phyloP scores from a whole-genome alignment of 140 eudicot genomes.

The Flaveria floridana region DNA sequence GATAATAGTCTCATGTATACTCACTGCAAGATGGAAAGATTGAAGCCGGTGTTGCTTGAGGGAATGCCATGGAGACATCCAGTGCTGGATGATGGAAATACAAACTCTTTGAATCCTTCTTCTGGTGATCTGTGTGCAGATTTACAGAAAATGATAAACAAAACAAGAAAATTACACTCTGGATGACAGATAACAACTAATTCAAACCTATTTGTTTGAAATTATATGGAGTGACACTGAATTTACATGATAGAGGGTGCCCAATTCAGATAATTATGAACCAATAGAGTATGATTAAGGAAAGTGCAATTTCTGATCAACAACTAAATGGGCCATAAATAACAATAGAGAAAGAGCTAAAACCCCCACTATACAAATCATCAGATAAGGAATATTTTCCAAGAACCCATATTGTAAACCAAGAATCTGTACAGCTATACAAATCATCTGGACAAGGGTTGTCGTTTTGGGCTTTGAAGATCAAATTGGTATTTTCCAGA shows the following conservation, averaged over 20 bases:
- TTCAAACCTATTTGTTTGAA: slow-evolving; percentile 5
- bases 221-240: not conserved
- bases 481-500: not conserved
- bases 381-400: not conserved
- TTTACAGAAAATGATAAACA: slow-evolving; percentile 13
- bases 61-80: slow-evolving; percentile 80
- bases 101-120: slow-evolving; percentile 49
- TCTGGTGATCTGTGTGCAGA: slow-evolving; percentile 46
- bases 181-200: not conserved
- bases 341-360: not conserved
- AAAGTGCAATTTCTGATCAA: not conserved
- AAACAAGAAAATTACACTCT: not conserved
- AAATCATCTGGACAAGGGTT: not conserved
- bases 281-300: not conserved
- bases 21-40: slow-evolving; percentile 87
- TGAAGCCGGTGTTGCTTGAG: slow-evolving; percentile 98
- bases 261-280: not conserved
- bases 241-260: not conserved
- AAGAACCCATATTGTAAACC: too few relatives aligned
- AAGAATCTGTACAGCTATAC: too few relatives aligned
- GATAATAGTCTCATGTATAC: slow-evolving; percentile 19
- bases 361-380: not conserved
- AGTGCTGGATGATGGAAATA: slow-evolving; percentile 66
- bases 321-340: not conserved
- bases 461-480: not conserved